phyloP scores from a whole-genome alignment of 2,329 filamentous ascomycete species.

The Phoma sp. region DNA sequence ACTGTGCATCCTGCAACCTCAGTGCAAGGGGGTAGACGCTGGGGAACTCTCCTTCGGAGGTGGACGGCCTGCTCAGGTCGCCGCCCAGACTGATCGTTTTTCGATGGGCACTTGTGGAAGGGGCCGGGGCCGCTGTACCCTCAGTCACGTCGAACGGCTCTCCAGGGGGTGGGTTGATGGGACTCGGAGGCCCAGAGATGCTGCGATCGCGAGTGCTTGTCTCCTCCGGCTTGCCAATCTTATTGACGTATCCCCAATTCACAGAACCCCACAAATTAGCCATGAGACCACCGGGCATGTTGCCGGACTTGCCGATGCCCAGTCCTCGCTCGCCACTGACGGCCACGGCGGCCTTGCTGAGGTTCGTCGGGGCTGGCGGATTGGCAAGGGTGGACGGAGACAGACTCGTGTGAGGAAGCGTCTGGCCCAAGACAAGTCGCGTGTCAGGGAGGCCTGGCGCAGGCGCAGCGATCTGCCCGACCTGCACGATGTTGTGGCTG shows the following conservation, averaged over 20 bases:
- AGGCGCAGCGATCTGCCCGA: constrained; percentile 56
- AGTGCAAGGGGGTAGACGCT: constrained; percentile 81
- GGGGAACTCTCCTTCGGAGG: constrained; percentile 62
- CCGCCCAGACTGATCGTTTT: constrained; percentile 64
- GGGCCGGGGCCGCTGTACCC: constrained; percentile 9
- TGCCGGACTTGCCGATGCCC: constrained; percentile 65
- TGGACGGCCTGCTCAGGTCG: constrained; percentile 23
- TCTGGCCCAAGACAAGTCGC: constrained; percentile 47
- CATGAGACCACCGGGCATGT: constrained; percentile 82
- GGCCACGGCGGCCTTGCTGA: constrained; percentile 84
- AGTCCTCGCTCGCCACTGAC: constrained; percentile 79
- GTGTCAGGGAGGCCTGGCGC: constrained; percentile 46
- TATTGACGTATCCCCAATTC: constrained; percentile 76
- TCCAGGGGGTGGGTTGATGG: constrained; percentile 30
- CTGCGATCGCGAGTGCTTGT: constrained; percentile 39
- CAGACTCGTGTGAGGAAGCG: constrained; percentile 67
- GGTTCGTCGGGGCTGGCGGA: constrained; percentile 80
- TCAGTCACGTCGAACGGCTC: constrained; percentile 26
- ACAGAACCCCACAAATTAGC: constrained; percentile 94
- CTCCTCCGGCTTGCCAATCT: constrained; percentile 62
- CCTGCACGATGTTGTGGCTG: constrained; percentile 78
- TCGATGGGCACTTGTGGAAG: constrained; percentile 51
- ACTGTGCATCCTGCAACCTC: constrained; percentile 88
- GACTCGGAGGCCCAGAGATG: constrained; percentile 45
- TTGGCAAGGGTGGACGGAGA: constrained; percentile 84